Percentiles rank a stretch among this genome's conserved stretches.
phyloP scores from a whole-genome alignment of 495 filamentous ascomycete species.

The Saxispiralis lemnorum region DNA sequence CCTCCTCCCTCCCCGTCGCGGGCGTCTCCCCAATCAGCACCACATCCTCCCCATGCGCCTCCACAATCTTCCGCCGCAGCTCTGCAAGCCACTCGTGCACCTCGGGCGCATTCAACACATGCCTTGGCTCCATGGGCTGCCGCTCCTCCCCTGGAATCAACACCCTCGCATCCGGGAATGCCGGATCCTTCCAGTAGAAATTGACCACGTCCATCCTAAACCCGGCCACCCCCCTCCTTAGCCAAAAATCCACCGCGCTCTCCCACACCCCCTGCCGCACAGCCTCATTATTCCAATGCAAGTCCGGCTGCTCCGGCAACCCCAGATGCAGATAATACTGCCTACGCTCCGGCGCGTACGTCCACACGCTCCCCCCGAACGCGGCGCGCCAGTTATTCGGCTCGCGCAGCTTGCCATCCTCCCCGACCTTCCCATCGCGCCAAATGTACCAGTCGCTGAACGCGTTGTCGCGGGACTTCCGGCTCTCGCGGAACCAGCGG shows the following conservation, averaged over 20 bases:
- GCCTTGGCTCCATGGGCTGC: conserved; percentile 9
- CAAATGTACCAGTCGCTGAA: conserved; percentile 25
- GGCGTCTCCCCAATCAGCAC: too few species aligned
- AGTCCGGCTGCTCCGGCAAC: conserved; percentile 20
- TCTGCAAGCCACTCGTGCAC: conserved; percentile 22
- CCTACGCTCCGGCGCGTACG: conserved; percentile 20
- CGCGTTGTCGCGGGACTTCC: conserved; percentile 14
- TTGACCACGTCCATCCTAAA: conserved; percentile 25
- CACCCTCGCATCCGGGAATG: conserved; percentile 20
- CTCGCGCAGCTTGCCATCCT: conserved; percentile 15
- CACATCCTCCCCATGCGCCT: too few species aligned
- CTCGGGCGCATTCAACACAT: conserved; percentile 20
- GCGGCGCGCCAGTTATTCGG: conserved; percentile 22
- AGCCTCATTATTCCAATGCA: conserved; percentile 22
- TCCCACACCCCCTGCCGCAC: conserved; percentile 17
- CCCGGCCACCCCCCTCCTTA: conserved; percentile 21
- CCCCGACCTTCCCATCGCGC: conserved; percentile 17
- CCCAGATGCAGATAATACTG: conserved; percentile 26
- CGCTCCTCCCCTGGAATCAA: conserved; percentile 7
- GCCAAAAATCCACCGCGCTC: conserved; percentile 21
- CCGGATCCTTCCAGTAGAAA: conserved; percentile 17
- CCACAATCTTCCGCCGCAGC: conserved; percentile 9
- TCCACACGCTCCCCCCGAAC: conserved; percentile 18
- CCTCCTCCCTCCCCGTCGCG: too few species aligned
- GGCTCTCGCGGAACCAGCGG: conserved; percentile 19